These are phyloP conservation scores for Sindora glabra DNA, from an alignment of 306 rosid species.

Conservation along the genomic window DNA sequence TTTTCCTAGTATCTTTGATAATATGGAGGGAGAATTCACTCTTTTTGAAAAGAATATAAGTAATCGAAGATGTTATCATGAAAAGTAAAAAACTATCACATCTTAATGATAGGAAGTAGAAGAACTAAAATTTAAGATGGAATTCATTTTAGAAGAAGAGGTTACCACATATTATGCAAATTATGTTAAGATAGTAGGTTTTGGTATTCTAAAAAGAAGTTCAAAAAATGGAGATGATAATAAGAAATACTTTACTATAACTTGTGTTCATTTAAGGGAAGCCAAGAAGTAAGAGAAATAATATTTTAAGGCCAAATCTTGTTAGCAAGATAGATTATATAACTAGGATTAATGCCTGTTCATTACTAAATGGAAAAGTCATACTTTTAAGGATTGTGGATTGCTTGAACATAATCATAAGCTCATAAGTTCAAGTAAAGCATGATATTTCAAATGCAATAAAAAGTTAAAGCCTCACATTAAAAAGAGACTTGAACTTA, in stretches of 20 bases:
- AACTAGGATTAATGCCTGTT: not conserved
- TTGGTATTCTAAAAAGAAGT: not conserved
- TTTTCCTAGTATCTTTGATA: too few relatives aligned
- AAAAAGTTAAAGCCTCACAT: not conserved
- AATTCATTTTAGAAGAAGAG: not conserved
- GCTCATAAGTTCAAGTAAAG: not conserved
- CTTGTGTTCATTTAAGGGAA: not conserved
- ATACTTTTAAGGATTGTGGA: not conserved
- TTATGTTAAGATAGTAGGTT: not conserved
- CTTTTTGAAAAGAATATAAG: too few relatives aligned
- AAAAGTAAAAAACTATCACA: too few relatives aligned
- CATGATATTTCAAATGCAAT: not conserved
- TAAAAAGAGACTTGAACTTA: not conserved
- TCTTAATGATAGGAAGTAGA: too few relatives aligned
- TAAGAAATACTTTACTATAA: conserved; percentile 2
- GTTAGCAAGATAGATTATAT: not conserved
- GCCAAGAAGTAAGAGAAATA: not conserved
- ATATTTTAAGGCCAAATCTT: not conserved
- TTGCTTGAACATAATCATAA: conserved; percentile 12
- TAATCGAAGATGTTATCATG: too few relatives aligned
- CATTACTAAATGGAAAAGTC: not conserved
- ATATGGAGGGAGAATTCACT: too few relatives aligned
- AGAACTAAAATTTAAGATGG: conserved; percentile 6
- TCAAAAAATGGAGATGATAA: conserved; percentile 5
- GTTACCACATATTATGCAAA: not conserved